phyloP scores from a whole-genome alignment of 2,329 filamentous ascomycete species.

The Talaromyces albobiverticillius region DNA sequence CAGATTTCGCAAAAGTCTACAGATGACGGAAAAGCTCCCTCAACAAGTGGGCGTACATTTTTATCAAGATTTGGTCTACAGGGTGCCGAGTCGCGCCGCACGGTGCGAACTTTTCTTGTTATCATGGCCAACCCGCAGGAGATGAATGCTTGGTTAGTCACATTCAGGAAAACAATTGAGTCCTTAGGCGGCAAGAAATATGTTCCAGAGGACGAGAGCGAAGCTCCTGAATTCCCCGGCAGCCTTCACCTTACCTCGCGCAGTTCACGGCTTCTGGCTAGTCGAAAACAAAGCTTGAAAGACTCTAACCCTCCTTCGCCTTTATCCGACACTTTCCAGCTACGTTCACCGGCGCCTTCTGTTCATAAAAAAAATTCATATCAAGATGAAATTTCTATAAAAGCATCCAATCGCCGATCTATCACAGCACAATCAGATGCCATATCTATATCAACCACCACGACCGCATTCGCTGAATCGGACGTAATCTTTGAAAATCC shows the following conservation, averaged over 20 bases:
- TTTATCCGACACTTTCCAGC: not conserved
- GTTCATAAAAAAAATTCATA: constrained; percentile 11
- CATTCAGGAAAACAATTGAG: constrained; percentile 46
- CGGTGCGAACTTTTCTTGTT: constrained; percentile 41
- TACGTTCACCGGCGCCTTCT: constrained; percentile 3
- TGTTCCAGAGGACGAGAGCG: constrained; percentile 32
- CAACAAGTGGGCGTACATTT: constrained; percentile 28
- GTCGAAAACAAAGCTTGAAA: constrained; percentile 20
- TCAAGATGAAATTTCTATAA: constrained; percentile 12
- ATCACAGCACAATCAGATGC: constrained; percentile 20
- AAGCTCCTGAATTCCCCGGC: constrained; percentile 8
- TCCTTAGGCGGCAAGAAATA: constrained; percentile 45
- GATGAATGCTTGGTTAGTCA: constrained; percentile 45
- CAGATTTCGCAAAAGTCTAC: constrained; percentile 42
- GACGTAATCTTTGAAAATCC: constrained; percentile 21
- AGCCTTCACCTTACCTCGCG: constrained; percentile 1
- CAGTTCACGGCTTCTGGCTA: not conserved
- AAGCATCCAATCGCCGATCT: constrained; percentile 19
- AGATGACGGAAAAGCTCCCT: constrained; percentile 24
- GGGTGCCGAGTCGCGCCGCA: constrained; percentile 29
- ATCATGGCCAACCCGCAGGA: constrained; percentile 44
- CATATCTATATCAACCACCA: constrained; percentile 19
- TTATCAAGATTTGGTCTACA: constrained; percentile 41
- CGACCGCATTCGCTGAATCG: constrained; percentile 19
- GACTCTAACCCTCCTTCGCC: constrained; percentile 26